phyloP scores from a whole-genome alignment of 2,329 filamentous ascomycete genomes.

The Diaporthe sp. region DNA sequence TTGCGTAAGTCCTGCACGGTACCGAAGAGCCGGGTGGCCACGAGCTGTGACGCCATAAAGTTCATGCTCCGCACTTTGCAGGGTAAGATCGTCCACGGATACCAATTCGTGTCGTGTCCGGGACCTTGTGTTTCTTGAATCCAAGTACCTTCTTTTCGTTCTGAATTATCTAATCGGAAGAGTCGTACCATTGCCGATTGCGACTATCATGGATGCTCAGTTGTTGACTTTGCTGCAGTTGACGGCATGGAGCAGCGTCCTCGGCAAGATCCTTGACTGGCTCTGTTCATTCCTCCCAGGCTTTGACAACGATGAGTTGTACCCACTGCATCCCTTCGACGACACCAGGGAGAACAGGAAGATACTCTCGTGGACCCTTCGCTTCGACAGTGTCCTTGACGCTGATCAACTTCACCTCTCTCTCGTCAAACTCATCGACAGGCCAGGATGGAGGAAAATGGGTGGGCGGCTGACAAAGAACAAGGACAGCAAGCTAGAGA shows the following conservation, averaged over 20 bases:
- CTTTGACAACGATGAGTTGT: conserved; percentile 8
- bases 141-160: not conserved
- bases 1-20: not conserved
- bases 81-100: not conserved
- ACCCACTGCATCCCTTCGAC: conserved; percentile 7
- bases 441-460: conserved; percentile 14
- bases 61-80: conserved; percentile 20
- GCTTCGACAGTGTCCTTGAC: conserved; percentile 8
- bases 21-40: not conserved
- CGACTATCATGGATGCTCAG: conserved; percentile 3
- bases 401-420: conserved; percentile 3
- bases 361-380: conserved; percentile 9
- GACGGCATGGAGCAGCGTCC: conserved; percentile 13
- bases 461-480: not conserved
- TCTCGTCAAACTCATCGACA: conserved; percentile 13
- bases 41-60: conserved; percentile 14
- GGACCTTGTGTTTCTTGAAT: not conserved
- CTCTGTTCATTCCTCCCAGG: conserved; percentile 8
- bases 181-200: not conserved
- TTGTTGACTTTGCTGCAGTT: conserved; percentile 8
- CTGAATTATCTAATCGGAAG: too few species aligned
- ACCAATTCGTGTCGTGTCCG: not conserved
- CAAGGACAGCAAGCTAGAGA: not conserved
- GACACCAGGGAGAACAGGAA: conserved; percentile 1
- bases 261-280: conserved; percentile 15